phyloP scores from a whole-genome alignment of 129 eudicot genomes.

The Escallonia rubra region DNA sequence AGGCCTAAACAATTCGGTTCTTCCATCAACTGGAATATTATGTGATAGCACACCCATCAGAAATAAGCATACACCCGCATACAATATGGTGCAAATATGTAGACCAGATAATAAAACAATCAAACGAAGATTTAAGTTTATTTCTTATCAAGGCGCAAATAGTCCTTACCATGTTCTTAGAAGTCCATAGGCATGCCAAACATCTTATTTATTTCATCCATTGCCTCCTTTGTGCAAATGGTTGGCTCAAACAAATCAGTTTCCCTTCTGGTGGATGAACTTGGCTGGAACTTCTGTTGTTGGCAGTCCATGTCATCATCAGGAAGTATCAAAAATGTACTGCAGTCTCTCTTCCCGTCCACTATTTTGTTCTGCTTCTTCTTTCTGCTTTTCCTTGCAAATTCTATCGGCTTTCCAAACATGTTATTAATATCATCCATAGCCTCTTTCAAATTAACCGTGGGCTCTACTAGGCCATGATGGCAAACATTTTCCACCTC shows the following conservation, averaged over 20 bases:
- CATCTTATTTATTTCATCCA: constrained; percentile 89
- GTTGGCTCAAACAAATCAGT: constrained; percentile 79
- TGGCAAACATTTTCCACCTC: constrained; percentile 91
- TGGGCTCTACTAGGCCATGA: constrained; percentile 96
- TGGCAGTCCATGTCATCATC: constrained; percentile 49
- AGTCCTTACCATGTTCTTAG: constrained; percentile 36
- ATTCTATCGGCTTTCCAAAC: constrained; percentile 96
- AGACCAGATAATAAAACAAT: no score
- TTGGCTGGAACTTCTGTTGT: constrained; percentile 32
- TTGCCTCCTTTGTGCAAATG: constrained; percentile 77
- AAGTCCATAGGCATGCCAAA: constrained; percentile 89
- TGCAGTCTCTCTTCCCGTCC: constrained; percentile 25
- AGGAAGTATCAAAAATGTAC: constrained; percentile 69
- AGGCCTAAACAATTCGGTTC: no score
- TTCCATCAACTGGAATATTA: no score
- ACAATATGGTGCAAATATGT: no score
- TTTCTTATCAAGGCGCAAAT: neutral
- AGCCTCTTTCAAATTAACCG: constrained; percentile 90
- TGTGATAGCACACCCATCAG: no score
- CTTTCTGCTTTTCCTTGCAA: constrained; percentile 56
- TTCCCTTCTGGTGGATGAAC: constrained; percentile 41
- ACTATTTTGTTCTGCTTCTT: constrained; percentile 48
- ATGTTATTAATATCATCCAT: constrained; percentile 92
- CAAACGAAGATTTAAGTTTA: no score
- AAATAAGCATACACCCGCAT: no score